Percentiles rank a stretch among this genome's conserved stretches.
These are phyloP conservation scores for Chaetomium strumarium DNA, from an alignment of 2,329 filamentous ascomycete genomes.

Conservation along the genomic window DNA sequence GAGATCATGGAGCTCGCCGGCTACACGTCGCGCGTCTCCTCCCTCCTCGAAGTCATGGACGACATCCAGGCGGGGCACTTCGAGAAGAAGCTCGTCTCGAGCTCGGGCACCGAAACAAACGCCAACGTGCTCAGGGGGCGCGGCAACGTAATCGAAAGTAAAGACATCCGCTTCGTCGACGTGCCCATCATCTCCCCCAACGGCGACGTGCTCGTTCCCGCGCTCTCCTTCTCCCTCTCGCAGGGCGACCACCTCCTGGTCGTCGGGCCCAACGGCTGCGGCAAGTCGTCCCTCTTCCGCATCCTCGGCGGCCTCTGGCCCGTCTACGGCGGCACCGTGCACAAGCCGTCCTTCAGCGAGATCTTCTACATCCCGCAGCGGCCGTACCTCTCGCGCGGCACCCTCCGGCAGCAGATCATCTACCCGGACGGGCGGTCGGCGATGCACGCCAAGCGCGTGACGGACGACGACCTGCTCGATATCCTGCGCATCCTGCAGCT, in stretches of 20 bases:
- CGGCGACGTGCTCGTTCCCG: constrained; percentile 82
- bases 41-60: constrained; percentile 86
- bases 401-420: constrained; percentile 92
- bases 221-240: constrained; percentile 79
- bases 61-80: constrained; percentile 87
- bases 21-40: constrained; percentile 87
- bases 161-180: constrained; percentile 76
- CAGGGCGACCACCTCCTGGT: constrained; percentile 89
- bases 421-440: constrained; percentile 86
- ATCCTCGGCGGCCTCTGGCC: constrained; percentile 97
- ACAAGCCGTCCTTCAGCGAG: constrained; percentile 84
- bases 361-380: constrained; percentile 99
- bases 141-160: constrained; percentile 74
- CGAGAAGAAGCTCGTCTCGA: constrained; percentile 93
- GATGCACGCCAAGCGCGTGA: constrained; percentile 79
- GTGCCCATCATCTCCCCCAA: constrained; percentile 97
- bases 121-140: constrained; percentile 76
- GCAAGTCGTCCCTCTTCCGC: constrained; percentile 92
- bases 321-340: constrained; percentile 88
- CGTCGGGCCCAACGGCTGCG: constrained; percentile 93
- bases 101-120: constrained; percentile 74
- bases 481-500: constrained; percentile 79
- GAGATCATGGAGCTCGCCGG: constrained; percentile 94
- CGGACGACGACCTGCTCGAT: constrained; percentile 70
- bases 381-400: constrained; percentile 85